A percentile compares a stretch with the other conserved stretches of the same genome.
phyloP scores from a whole-genome alignment of 495 filamentous ascomycete species.

The Emericellopsis terricola region DNA sequence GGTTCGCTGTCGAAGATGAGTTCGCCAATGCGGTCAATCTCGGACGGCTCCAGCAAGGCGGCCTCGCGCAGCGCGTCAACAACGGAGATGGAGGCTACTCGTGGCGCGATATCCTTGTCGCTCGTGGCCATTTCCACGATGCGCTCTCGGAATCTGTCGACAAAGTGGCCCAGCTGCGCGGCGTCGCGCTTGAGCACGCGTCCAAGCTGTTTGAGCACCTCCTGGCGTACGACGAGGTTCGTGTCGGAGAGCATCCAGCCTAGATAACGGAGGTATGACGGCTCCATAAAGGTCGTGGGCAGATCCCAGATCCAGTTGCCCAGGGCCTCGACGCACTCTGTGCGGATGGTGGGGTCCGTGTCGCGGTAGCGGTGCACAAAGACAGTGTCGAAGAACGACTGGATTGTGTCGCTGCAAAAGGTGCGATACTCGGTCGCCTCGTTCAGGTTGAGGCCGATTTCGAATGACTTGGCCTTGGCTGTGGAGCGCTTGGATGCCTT shows the following conservation, averaged over 20 bases:
- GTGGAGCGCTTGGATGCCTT: slow-evolving; percentile 53
- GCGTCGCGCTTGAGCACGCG: slow-evolving; percentile 65
- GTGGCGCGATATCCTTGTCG: slow-evolving; percentile 61
- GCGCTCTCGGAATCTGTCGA: slow-evolving; percentile 71
- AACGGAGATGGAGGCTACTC: slow-evolving; percentile 59
- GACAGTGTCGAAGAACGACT: slow-evolving; percentile 71
- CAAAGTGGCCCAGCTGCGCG: slow-evolving; percentile 66
- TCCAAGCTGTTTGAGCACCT: slow-evolving; percentile 64
- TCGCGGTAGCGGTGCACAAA: slow-evolving; percentile 94
- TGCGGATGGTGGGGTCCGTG: slow-evolving; percentile 69
- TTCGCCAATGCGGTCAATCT: slow-evolving; percentile 70
- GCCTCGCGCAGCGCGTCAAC: slow-evolving; percentile 66
- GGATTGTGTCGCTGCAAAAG: slow-evolving; percentile 45
- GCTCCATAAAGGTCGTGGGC: slow-evolving; percentile 74
- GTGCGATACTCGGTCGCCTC: slow-evolving; percentile 47
- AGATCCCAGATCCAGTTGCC: slow-evolving; percentile 73
- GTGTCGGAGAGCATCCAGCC: slow-evolving; percentile 87
- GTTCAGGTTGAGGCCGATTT: slow-evolving; percentile 46
- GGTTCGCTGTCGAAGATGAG: slow-evolving; percentile 77
- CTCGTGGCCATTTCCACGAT: slow-evolving; percentile 81
- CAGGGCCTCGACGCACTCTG: slow-evolving; percentile 67
- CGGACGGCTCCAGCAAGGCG: slow-evolving; percentile 74
- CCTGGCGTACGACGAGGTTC: slow-evolving; percentile 44
- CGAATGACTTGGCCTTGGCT: slow-evolving; percentile 34
- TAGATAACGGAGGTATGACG: slow-evolving; percentile 73